Conservation (phyloP, 768 basidiomycete genomes). For the Xerocomus brunneocitrinus region DNA sequence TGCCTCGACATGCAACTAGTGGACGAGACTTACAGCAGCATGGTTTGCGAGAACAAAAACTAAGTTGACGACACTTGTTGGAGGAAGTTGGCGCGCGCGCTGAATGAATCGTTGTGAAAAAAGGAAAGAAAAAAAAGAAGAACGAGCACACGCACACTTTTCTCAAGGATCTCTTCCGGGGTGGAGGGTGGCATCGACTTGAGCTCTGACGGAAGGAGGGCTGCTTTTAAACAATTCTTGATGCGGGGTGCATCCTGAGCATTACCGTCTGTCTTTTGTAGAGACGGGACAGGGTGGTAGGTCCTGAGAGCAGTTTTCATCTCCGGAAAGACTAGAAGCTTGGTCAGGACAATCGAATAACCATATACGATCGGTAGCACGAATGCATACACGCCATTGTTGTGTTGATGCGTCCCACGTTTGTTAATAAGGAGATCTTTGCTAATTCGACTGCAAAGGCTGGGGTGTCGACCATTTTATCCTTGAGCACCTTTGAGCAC, state of each 20-base stretch:
- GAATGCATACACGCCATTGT: conserved; percentile 74
- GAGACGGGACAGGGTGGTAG: conserved; percentile 83
- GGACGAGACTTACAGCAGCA: conserved; percentile 52
- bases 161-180: conserved; percentile 68
- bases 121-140: background rate
- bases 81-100: conserved; percentile 60
- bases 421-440: conserved; percentile 80
- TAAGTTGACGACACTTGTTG: conserved; percentile 83
- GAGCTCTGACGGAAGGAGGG: conserved; percentile 65
- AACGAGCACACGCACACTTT: conserved; percentile 44
- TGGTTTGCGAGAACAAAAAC: conserved; percentile 81
- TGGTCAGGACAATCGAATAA: conserved; percentile 16
- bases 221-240: conserved; percentile 85
- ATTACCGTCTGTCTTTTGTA: conserved; percentile 85
- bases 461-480: conserved; percentile 81
- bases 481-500: conserved; percentile 84
- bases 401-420: conserved; percentile 89
- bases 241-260: conserved; percentile 89
- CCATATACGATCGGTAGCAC: conserved; percentile 5
- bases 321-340: conserved; percentile 73
- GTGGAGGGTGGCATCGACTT: conserved; percentile 64
- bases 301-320: conserved; percentile 89
- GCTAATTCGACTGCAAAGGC: conserved; percentile 75
- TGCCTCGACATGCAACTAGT: conserved; percentile 1
- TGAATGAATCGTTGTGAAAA: conserved; percentile 21